phyloP scores from a whole-genome alignment of 768 basidiomycete genomes.

The Suillus occidentalis region DNA sequence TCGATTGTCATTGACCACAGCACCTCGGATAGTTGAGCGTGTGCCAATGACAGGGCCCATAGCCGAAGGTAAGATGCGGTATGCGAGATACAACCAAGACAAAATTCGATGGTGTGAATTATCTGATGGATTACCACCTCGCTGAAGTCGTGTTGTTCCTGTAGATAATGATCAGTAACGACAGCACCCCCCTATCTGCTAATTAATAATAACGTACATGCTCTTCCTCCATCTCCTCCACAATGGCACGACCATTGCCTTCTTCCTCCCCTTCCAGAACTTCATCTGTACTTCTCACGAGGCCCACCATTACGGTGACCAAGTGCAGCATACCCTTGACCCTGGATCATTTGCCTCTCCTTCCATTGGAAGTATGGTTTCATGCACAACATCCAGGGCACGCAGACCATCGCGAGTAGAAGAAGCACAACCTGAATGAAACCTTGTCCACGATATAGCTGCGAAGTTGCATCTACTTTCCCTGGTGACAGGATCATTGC shows the following conservation, averaged over 20 bases:
- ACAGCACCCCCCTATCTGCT: slow-evolving; percentile 7
- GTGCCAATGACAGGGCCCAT: slow-evolving; percentile 97
- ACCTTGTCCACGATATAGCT: slow-evolving; percentile 87
- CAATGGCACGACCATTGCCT: slow-evolving; percentile 70
- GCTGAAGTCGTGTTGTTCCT: slow-evolving; percentile 89
- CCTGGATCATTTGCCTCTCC: slow-evolving; percentile 82
- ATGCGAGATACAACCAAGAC: slow-evolving; percentile 97
- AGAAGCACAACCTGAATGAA: slow-evolving; percentile 79
- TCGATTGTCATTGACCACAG: slow-evolving; percentile 88
- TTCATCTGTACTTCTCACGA: slow-evolving; percentile 57
- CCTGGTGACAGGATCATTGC: slow-evolving; percentile 95
- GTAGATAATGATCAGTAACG: slow-evolving; percentile 16
- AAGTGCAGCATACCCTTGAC: slow-evolving; percentile 80
- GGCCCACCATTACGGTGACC: slow-evolving; percentile 54
- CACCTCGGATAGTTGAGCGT: slow-evolving; percentile 95
- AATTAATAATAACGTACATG: slow-evolving; percentile 52
- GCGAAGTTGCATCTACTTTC: slow-evolving; percentile 60
- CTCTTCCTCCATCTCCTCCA: slow-evolving; percentile 68
- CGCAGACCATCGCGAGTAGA: slow-evolving; percentile 77
- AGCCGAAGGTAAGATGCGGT: slow-evolving; percentile 92
- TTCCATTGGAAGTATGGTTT: slow-evolving; percentile 93
- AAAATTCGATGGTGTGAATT: slow-evolving; percentile 99
- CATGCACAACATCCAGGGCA: slow-evolving; percentile 90
- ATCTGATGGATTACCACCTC: slow-evolving; percentile 96
- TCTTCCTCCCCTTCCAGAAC: slow-evolving; percentile 78